Base-by-base conservation (phyloP, 1,139 yeast species). In the Geotrichum phurueaensis region DNA sequence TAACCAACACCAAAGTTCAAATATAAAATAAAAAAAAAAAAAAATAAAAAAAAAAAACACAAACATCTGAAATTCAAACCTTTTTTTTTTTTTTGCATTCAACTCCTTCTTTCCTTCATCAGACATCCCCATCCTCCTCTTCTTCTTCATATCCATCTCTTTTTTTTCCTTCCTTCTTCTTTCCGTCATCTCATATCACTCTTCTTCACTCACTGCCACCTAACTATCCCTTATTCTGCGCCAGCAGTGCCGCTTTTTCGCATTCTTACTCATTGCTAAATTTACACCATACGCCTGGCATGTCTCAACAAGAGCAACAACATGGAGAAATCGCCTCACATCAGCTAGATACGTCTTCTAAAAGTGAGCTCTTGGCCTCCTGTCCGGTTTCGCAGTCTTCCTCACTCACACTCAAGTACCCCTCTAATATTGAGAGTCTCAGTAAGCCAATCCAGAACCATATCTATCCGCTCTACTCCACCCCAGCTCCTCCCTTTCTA, bases 381-480 rank as follows among this genome's bases (percentile, higher is more conserved):
- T 33, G 39, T 33, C 18, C 20, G 45, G n/a, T 9, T 15, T 13
- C 47, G 3, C 51, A 25, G 51, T 53, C 60, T 45, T 47, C 60
- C 23, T 58, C 60, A 4, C 20, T 51, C 2, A 36, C 50, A 6
- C 51, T 59, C 20, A 22, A 53, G n/a, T 27, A 48, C 10, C 22
- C 56, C 12, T 43, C 43, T 18, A 56, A 49, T 5, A 48, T 59
- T 7, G 43, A 29, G 27, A 36, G 25, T 29, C 56, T 59, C 33
- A 45, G 52, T 18, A 36, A 48, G 9, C 45, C 52, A 51, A 51
- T 33, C 47, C 58, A 53, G 27, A 48, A 51, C 27, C 51, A 58
- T 12, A n/a, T 55, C 51, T 59, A 59, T 43, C 61, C 61, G 25
- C 53, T 59, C 12, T 59, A 59, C 51, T 51, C 55, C 10, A 31